These are phyloP conservation scores for Irpex sp. DNA, from an alignment of 1,284 basidiomycete genomes.

Conservation along the genomic window DNA sequence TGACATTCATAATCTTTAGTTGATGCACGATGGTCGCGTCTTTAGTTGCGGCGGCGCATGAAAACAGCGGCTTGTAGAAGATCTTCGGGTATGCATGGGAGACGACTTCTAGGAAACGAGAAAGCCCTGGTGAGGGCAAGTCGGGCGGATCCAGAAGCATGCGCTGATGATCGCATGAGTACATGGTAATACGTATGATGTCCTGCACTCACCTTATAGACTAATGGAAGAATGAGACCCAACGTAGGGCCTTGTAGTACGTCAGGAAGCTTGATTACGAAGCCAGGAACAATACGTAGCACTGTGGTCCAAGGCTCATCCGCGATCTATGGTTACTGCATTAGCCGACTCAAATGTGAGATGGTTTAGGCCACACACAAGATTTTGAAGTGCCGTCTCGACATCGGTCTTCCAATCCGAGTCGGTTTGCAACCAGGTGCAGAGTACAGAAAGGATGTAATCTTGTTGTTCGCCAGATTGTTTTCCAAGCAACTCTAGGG, in stretches of 20 bases:
- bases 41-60: conserved; percentile 61
- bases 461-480: conserved; percentile 27
- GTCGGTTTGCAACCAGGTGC: conserved; percentile 38
- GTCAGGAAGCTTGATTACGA: conserved; percentile 43
- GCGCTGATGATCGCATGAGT: conserved; percentile 30
- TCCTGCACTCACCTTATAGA: conserved; percentile 47
- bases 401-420: conserved; percentile 39
- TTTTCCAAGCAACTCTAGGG: conserved; percentile 38
- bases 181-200: not conserved
- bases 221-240: conserved; percentile 37
- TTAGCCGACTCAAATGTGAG: not conserved
- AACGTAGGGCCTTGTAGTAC: conserved; percentile 34
- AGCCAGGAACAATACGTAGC: conserved; percentile 34
- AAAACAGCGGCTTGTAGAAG: conserved; percentile 75
- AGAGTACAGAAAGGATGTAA: conserved; percentile 30
- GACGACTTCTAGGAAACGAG: conserved; percentile 46
- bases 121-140: conserved; percentile 39
- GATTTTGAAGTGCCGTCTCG: conserved; percentile 36
- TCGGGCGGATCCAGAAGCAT: conserved; percentile 48
- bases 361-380: conserved; percentile 31
- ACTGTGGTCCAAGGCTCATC: conserved; percentile 34
- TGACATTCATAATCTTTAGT: conserved; percentile 47
- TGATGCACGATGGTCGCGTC: conserved; percentile 55
- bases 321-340: conserved; percentile 2
- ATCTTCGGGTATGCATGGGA: conserved; percentile 57